Evolutionary conservation across 2,329 filamentous ascomycete species (phyloP).

Genomic region (Beauveria pseudobassiana): DNA sequence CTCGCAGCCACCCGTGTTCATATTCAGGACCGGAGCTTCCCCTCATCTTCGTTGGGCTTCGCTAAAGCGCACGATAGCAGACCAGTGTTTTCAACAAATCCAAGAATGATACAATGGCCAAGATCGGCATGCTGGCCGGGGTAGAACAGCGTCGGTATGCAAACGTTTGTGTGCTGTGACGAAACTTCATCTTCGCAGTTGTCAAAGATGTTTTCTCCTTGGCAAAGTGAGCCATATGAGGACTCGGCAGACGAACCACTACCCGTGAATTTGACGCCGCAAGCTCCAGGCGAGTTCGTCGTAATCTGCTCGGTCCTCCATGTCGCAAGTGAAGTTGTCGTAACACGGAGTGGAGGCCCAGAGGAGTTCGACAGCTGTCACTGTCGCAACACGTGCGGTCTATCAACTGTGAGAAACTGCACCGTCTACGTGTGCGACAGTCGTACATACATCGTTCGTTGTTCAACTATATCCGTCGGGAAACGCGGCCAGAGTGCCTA

Average conservation of each 20-base stretch:
- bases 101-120: background rate
- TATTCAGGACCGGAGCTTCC: background rate
- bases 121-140: constrained; percentile 16
- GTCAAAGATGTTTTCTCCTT: constrained; percentile 14
- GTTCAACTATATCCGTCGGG: too few relatives aligned
- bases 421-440: too few relatives aligned
- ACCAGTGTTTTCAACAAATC: background rate
- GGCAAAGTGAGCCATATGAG: constrained; percentile 13
- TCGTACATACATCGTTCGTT: too few relatives aligned
- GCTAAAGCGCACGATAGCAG: background rate
- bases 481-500: too few relatives aligned
- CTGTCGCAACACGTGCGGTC: too few relatives aligned
- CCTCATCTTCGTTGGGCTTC: background rate
- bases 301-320: background rate
- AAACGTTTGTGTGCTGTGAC: constrained; percentile 5
- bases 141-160: constrained; percentile 1
- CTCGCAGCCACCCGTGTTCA: background rate
- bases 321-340: background rate
- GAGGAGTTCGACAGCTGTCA: too few relatives aligned
- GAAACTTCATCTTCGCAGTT: constrained; percentile 10
- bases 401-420: too few relatives aligned
- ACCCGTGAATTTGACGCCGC: constrained; percentile 7
- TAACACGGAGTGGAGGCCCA: background rate
- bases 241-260: constrained; percentile 13
- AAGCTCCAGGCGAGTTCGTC: background rate